Base-by-base conservation (phyloP, 2,329 filamentous ascomycete genomes). In the Talaromyces sp. region DNA sequence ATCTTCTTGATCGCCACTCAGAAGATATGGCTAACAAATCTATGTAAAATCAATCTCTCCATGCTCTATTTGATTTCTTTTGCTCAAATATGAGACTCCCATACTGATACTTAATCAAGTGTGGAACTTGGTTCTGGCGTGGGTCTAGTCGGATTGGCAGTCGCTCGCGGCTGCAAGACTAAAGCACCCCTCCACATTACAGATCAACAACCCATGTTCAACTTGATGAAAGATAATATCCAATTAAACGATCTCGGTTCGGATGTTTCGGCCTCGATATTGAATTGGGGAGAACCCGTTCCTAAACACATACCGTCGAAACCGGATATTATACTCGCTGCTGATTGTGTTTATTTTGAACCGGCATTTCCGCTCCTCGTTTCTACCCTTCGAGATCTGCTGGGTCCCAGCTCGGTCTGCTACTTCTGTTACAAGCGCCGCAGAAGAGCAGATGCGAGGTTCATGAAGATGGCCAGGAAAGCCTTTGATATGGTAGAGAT, bases 341-440 rank as follows among this genome's bases (percentile, higher is more conserved):
- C 92, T 36, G 94, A 97, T 72, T 97, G 93, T 74, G 91, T 96
- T 44, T 99, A 97, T 77, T 96, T 96, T 71, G 94, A 97, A 73
- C 91, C 93, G 2, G 90, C 94, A 1, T 97, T 97, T 68, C 92
- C 93, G 27, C 79, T 97, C 30, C 81, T 99, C 42, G 82, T 94
- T 67, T 77, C 85, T 58, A 97, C 93, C 5, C 76, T 97, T 60
- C 78, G 83, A 54, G 85, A 89, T 57, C 79, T 97, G 43, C 79
- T 96, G 59, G 82, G 83, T 14, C 81, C 80, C 3, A 69, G 79
- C 9, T 84, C 84, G 0, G 72, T 91, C 39, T 91, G 87, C 70
- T 87, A 88, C 72, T 97, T 99, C 75, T 96, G 93, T 77, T 97
- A 95, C 80, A 97, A 96, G 80, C 93, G 91, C 76, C 82, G 94